Conservation (phyloP, 352 stramenopile genomes). For the Phytopythium litorale region DNA sequence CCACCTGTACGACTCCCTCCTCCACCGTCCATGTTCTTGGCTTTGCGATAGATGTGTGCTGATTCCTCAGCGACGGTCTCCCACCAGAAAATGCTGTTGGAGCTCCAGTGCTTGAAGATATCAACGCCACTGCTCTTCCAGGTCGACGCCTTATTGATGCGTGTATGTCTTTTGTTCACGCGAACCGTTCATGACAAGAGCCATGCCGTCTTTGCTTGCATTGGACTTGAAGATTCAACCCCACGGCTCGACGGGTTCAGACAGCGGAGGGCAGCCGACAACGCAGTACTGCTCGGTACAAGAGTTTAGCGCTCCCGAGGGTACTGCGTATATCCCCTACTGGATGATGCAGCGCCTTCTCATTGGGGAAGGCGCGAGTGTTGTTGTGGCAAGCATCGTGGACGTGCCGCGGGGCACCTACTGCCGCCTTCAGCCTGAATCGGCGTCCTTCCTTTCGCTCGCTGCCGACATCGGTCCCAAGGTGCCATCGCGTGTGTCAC, state of each 20-base stretch:
- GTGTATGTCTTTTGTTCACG: not conserved
- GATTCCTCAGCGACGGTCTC: not conserved
- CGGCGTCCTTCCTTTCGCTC: slow-evolving; percentile 38
- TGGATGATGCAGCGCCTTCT: slow-evolving; percentile 69
- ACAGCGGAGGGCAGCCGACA: not conserved
- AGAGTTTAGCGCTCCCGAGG: slow-evolving; percentile 55
- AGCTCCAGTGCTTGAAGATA: slow-evolving; percentile 54
- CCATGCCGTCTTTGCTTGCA: slow-evolving; percentile 8
- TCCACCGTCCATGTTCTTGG: not conserved
- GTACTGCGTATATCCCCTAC: slow-evolving; percentile 53
- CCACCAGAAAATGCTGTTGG: slow-evolving; percentile 40
- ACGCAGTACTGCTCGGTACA: slow-evolving; percentile 56
- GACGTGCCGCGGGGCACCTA: slow-evolving; percentile 42
- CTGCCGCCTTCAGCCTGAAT: slow-evolving; percentile 53
- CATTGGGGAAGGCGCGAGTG: slow-evolving; percentile 29
- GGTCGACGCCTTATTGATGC: slow-evolving; percentile 11
- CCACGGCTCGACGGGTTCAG: slow-evolving; percentile 1
- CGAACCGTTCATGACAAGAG: not conserved
- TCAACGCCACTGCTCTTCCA: slow-evolving; percentile 49
- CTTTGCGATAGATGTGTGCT: not conserved
- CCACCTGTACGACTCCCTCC: slow-evolving; percentile 26
- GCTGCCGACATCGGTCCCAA: slow-evolving; percentile 57
- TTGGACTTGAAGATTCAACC: slow-evolving; percentile 15
- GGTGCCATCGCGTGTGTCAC: slow-evolving; percentile 6
- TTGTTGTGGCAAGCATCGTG: slow-evolving; percentile 30